Percentiles rank a stretch among this genome's conserved stretches.
phyloP scores from a whole-genome alignment of 2,329 filamentous ascomycete genomes.

The Mycocentrospora acerina region DNA sequence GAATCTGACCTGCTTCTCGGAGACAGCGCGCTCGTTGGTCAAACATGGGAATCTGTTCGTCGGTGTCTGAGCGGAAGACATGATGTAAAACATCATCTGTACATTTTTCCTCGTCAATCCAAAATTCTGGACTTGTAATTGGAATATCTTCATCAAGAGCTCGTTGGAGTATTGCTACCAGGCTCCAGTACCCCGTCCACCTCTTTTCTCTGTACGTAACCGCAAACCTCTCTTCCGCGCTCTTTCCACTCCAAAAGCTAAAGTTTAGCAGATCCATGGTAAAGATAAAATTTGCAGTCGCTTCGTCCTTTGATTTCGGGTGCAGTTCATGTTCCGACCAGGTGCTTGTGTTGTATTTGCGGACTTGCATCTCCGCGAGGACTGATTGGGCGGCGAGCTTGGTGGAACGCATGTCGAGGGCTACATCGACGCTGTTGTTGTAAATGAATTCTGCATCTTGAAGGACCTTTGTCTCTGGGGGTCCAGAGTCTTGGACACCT shows the following conservation, averaged over 20 bases:
- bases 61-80: constrained; percentile 83
- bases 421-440: constrained; percentile 90
- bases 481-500: constrained; percentile 54
- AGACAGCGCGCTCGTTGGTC: constrained; percentile 75
- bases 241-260: constrained; percentile 84
- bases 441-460: constrained; percentile 82
- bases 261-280: constrained; percentile 97
- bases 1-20: constrained; percentile 76
- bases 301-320: constrained; percentile 77
- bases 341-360: constrained; percentile 77
- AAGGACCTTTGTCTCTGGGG: constrained; percentile 79
- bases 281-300: constrained; percentile 88
- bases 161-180: constrained; percentile 83
- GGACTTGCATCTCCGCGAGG: constrained; percentile 78
- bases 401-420: constrained; percentile 78
- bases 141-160: constrained; percentile 88
- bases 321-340: constrained; percentile 92
- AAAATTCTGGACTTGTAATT: constrained; percentile 86
- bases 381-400: constrained; percentile 81
- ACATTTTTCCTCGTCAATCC: constrained; percentile 75
- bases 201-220: constrained; percentile 76
- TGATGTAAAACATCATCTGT: constrained; percentile 71
- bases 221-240: constrained; percentile 72
- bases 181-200: constrained; percentile 95
- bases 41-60: constrained; percentile 84